Base-by-base conservation (phyloP, 345 rosid genomes). In the Citrus sp. region DNA sequence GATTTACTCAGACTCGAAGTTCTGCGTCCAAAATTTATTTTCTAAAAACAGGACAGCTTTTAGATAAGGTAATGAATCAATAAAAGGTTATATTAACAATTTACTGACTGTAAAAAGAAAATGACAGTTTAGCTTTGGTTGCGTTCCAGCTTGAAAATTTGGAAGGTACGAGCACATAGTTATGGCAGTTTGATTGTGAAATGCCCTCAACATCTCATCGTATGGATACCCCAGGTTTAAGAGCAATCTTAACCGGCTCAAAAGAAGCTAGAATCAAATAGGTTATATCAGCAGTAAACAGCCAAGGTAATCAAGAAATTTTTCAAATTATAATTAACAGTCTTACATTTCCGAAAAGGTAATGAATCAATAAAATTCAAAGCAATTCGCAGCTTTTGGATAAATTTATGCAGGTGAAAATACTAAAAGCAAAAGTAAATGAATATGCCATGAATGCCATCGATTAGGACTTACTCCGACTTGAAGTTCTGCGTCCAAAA, bases 211-310 rank as follows among this genome's bases (percentile, higher is more conserved):
- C 37, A 92, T 92, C 62, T 94, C 97, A 85, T 96, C 93, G 60
- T 92, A 90, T 12, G 99, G n/a, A 83, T 92, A 92, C 7, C 93
- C 95, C 25, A 95, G 97, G 79, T 90, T 90, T 75, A 92, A 74
- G 88, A 92, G 92, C 83, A 96, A 81, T 84, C 93, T 89, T 80
- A 96, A 73, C 59, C 94, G 92, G 75, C 90, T 92, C 74, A 93
- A 51, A 64, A 94, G 89, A 72, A 90, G 82, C 98, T 94, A 77
- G 61, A 74, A 69, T 25, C 60, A 82, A 42, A 27, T 12, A 70
- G 49, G 49, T 55, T 12, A 60, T n/a, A 51, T 71, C 92, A 51
- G 72, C 37, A 42, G 77, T 30, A 67, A 94, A 90, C 74, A 97
- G 82, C 98, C 92, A 72, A 51, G 71, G 21, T 58, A 22, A 8